Base-by-base conservation (phyloP, 352 stramenopile species). In the Aphanomyces stellatus region DNA sequence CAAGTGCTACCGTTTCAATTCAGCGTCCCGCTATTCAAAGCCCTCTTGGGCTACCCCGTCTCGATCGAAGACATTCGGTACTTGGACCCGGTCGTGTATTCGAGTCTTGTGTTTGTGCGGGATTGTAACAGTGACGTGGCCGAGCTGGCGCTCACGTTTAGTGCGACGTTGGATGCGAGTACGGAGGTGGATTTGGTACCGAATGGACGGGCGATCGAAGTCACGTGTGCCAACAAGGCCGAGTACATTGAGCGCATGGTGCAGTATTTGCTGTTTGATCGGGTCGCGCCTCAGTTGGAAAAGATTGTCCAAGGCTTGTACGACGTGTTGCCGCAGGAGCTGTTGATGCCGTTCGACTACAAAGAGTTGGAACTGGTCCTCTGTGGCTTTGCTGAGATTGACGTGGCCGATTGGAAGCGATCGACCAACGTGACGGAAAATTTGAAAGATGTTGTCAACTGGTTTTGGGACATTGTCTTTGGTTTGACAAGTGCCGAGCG, bases 331-430 rank as follows among this genome's bases (percentile, higher is more conserved):
- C 96, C 96, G 11, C 82, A 90, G 70, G 80, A 96, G 28, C 80
- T 98, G 49, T 71, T 99, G 28, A 88, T 96, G 55, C 80, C 97
- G 7, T 99, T 99, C 74, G 96, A 99, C 73, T 95, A 96, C 63
- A 93, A 98, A 77, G 95, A 99, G 75, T 72, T 99, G 10, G 96
- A 99, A 68, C 81, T 98, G 37, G 61, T 99, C 5, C 88, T 99
- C 62, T 99, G 95, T 67, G 96, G 96, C n/a, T 81, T 98, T 40
- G 85, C 93, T 0, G 78, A 86, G 70, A 98, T 99, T 70, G 85
- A 98, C 56, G 93, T 98, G 53, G 75, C 90, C 15, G 93, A 99
- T 72, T 98, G 96, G 96, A 82, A 90, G 68, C 69, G 72, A 4
- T 73, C 98, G 70, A 96, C 93, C 28, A 60, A 65, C 19, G 71